Percentiles rank a stretch among this genome's conserved stretches.
These are phyloP conservation scores for Tetradesmus obliquus DNA, from an alignment of 139 green algal species.

Conservation along the genomic window DNA sequence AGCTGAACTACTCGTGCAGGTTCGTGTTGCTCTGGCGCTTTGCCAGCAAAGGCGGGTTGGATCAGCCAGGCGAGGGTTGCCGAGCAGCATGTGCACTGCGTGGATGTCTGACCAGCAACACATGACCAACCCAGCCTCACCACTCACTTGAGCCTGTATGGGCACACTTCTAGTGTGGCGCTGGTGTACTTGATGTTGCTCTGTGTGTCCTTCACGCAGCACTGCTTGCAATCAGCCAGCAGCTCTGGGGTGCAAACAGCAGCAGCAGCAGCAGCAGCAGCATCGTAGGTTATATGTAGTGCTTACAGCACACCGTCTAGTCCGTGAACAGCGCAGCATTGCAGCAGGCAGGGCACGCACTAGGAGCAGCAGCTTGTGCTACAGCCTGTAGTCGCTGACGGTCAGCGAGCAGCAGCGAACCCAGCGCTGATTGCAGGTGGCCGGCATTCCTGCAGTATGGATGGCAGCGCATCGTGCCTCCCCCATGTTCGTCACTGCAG, in stretches of 20 bases:
- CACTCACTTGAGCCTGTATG: constrained; percentile 37
- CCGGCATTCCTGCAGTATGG: too few relatives aligned
- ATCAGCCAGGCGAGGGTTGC: too few relatives aligned
- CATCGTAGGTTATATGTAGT: neutral
- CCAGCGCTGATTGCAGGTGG: too few relatives aligned
- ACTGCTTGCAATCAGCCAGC: constrained; percentile 35
- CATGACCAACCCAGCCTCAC: neutral
- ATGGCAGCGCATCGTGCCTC: too few relatives aligned
- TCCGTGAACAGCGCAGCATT: too few relatives aligned
- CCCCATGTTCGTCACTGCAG: neutral
- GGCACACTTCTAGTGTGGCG: constrained; percentile 32
- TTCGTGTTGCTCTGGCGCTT: too few relatives aligned
- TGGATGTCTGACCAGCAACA: neutral
- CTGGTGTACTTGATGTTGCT: constrained; percentile 17
- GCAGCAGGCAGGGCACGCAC: neutral
- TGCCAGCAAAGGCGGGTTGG: too few relatives aligned
- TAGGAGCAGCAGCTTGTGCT: neutral
- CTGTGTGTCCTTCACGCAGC: constrained; percentile 27
- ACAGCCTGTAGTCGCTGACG: too few relatives aligned
- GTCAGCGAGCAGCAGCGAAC: too few relatives aligned
- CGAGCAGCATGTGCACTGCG: neutral
- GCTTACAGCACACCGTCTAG: neutral
- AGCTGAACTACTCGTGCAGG: too few relatives aligned
- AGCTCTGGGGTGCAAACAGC: neutral
- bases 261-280: neutral